Evolutionary conservation across 1,284 basidiomycete species (phyloP).

Genomic region (Megacollybia platyphylla): DNA sequence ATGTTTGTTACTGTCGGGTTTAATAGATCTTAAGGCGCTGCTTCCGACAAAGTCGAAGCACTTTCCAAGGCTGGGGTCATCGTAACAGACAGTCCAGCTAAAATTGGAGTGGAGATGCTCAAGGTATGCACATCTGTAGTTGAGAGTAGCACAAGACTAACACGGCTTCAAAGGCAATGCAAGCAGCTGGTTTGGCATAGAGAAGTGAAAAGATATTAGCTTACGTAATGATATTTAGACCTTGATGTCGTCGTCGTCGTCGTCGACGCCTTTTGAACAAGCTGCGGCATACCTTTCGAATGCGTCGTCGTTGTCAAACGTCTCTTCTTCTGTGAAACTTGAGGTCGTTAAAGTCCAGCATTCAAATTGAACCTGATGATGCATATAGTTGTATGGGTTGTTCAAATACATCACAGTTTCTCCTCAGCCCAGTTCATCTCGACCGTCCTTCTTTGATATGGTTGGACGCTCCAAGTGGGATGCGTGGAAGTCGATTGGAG

Average conservation of each 20-base stretch:
- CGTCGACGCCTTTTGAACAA: constrained; percentile 18
- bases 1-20: constrained; percentile 1
- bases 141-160: constrained; percentile 3
- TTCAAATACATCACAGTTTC: constrained; percentile 69
- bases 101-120: constrained; percentile 82
- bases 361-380: constrained; percentile 14
- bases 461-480: constrained; percentile 82
- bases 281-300: constrained; percentile 57
- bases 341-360: constrained; percentile 41
- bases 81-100: constrained; percentile 93
- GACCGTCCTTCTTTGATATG: constrained; percentile 76
- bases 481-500: constrained; percentile 56
- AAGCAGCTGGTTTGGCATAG: constrained; percentile 72
- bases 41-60: constrained; percentile 92
- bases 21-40: constrained; percentile 52
- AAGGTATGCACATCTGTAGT: constrained; percentile 37
- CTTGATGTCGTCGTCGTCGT: constrained; percentile 6
- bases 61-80: constrained; percentile 87
- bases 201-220: constrained; percentile 5
- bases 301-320: constrained; percentile 34
- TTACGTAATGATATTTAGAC: constrained; percentile 10
- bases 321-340: constrained; percentile 51
- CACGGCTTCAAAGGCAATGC: constrained; percentile 52
- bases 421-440: constrained; percentile 35
- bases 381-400: constrained; percentile 66